These are phyloP conservation scores for Phylloporus sp. DNA, from an alignment of 768 basidiomycete species.

Conservation along the genomic window DNA sequence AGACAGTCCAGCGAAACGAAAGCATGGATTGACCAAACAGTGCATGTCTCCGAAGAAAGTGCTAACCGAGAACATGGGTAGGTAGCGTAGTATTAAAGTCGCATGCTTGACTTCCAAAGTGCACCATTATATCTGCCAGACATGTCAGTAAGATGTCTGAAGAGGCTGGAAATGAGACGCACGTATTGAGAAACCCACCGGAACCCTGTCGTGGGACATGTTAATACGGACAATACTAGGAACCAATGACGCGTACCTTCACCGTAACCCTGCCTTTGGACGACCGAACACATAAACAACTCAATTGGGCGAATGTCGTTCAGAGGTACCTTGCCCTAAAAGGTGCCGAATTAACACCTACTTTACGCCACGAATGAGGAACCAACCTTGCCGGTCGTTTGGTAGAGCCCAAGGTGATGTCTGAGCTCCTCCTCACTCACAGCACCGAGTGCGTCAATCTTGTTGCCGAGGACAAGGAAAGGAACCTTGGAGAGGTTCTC, in stretches of 20 bases:
- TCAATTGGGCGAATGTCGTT: constrained; percentile 97
- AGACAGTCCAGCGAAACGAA: constrained; percentile 9
- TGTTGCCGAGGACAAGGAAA: constrained; percentile 98
- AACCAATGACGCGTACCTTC: constrained; percentile 55
- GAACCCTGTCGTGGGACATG: constrained; percentile 53
- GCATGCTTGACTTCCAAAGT: constrained; percentile 3
- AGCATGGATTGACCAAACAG: constrained; percentile 14
- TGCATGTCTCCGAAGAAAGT: constrained; percentile 11
- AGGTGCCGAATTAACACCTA: constrained; percentile 4
- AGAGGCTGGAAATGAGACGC: constrained; percentile 26
- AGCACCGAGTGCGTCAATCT: constrained; percentile 98
- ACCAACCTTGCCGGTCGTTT: constrained; percentile 97
- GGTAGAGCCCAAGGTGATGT: constrained; percentile 91
- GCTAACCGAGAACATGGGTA: constrained; percentile 14
- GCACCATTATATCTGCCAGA: constrained; percentile 23
- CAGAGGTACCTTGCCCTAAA: constrained; percentile 92
- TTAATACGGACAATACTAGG: constrained; percentile 4
- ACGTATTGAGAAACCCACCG: constrained; percentile 98
- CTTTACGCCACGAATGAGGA: neutral
- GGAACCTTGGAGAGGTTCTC: constrained; percentile 95
- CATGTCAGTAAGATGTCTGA: constrained; percentile 3
- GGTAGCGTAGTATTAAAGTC: constrained; percentile 21
- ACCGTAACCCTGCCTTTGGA: constrained; percentile 97
- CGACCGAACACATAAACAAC: constrained; percentile 99
- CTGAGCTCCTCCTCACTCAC: constrained; percentile 97